Evolutionary conservation across 1,284 basidiomycete genomes (phyloP).

Genomic region (Stereum hirsutum): DNA sequence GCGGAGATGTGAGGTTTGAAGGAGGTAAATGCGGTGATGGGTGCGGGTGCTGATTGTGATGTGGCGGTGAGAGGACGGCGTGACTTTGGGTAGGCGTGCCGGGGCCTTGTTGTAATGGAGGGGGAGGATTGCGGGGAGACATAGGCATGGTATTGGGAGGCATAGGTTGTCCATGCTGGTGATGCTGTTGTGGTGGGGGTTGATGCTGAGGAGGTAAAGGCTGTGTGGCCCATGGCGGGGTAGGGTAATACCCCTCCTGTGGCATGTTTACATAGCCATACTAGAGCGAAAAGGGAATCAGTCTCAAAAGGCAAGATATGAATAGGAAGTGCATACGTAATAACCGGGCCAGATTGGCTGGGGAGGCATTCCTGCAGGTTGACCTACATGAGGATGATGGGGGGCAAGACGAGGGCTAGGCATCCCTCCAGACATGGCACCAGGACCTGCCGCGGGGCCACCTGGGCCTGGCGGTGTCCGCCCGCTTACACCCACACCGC

Average conservation of each 20-base stretch:
- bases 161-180: constrained; percentile 26
- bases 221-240: constrained; percentile 17
- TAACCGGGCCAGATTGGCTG: constrained; percentile 25
- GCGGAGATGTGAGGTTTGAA: constrained; percentile 48
- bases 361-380: constrained; percentile 28
- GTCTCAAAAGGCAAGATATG: constrained; percentile 2
- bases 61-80: constrained; percentile 35
- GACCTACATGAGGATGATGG: constrained; percentile 43
- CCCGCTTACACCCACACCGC: constrained; percentile 33
- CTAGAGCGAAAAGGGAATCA: constrained; percentile 7
- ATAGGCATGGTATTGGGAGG: constrained; percentile 38
- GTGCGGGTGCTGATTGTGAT: constrained; percentile 45
- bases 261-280: constrained; percentile 23
- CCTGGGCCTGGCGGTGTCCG: constrained; percentile 47
- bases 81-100: constrained; percentile 58
- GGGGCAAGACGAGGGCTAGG: constrained; percentile 57
- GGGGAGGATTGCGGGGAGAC: constrained; percentile 55
- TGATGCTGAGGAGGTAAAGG: constrained; percentile 29
- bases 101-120: constrained; percentile 37
- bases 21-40: constrained; percentile 41
- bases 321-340: constrained; percentile 24
- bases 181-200: constrained; percentile 20
- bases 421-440: constrained; percentile 39
- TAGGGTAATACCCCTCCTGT: constrained; percentile 23
- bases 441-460: constrained; percentile 37